These are phyloP conservation scores for Tricholomella constricta DNA, from an alignment of 768 basidiomycete species.

Conservation along the genomic window DNA sequence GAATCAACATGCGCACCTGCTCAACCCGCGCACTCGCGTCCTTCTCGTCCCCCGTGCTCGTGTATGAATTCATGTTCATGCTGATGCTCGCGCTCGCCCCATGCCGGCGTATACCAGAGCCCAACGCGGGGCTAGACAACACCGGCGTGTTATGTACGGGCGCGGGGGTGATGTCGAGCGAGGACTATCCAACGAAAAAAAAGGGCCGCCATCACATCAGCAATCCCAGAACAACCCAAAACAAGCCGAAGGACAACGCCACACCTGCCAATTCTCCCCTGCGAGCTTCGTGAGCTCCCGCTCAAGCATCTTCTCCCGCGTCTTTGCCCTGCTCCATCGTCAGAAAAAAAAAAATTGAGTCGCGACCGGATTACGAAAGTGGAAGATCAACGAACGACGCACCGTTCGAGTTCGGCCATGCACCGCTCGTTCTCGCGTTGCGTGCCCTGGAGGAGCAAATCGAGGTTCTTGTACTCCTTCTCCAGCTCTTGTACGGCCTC, in stretches of 20 bases:
- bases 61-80: no score
- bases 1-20: conserved; percentile 22
- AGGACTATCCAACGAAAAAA: conserved; percentile 20
- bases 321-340: conserved; percentile 47
- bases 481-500: conserved; percentile 66
- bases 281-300: conserved; percentile 67
- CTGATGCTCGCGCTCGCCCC: conserved; percentile 9
- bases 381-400: conserved; percentile 17
- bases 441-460: conserved; percentile 75
- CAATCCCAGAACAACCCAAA: conserved; percentile 13
- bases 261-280: conserved; percentile 84
- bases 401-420: conserved; percentile 82
- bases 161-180: conserved; percentile 34
- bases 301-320: conserved; percentile 78
- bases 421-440: conserved; percentile 85
- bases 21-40: conserved; percentile 16
- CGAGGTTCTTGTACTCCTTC: conserved; percentile 75
- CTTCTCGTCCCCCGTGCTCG: conserved; percentile 3
- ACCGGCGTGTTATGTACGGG: conserved; percentile 22
- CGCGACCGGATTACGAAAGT: not conserved
- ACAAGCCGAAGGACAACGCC: conserved; percentile 16
- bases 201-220: conserved; percentile 2
- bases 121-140: conserved; percentile 34
- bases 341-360: not conserved
- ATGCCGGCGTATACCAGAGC: conserved; percentile 28